Conservation (phyloP, 208 protist genomes). For the Crithidia mellificae region DNA sequence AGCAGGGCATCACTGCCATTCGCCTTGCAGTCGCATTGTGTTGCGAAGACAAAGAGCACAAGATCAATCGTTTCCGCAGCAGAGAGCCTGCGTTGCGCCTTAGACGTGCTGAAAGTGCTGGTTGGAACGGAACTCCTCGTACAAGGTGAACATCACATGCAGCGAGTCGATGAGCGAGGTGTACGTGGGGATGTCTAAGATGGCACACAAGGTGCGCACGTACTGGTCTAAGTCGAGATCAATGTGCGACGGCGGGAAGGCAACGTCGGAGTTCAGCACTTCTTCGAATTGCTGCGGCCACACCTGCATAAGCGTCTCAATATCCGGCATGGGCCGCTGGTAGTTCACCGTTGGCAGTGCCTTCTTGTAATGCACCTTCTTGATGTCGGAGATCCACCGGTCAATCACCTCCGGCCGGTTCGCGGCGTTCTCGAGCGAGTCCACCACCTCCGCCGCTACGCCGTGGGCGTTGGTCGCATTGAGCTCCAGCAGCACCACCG, state of each 20-base stretch:
- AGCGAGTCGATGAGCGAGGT: slow-evolving; percentile 96
- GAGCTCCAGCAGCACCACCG: slow-evolving; percentile 90
- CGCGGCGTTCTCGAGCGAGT: slow-evolving; percentile 94
- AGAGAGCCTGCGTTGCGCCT: neutral
- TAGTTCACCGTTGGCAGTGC: slow-evolving; percentile 95
- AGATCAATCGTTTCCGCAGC: neutral
- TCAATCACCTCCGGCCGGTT: slow-evolving; percentile 95
- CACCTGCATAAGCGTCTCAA: slow-evolving; percentile 95
- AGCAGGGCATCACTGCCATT: too few species aligned
- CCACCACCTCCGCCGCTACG: slow-evolving; percentile 76
- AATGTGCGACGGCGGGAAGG: slow-evolving; percentile 89
- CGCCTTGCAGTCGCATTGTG: neutral
- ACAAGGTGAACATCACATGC: slow-evolving; percentile 98
- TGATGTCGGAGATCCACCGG: slow-evolving; percentile 95
- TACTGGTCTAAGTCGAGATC: slow-evolving; percentile 95
- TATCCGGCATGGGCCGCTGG: slow-evolving; percentile 96
- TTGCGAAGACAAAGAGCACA: neutral
- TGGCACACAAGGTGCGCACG: slow-evolving; percentile 92
- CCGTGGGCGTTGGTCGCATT: slow-evolving; percentile 82
- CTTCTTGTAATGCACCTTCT: slow-evolving; percentile 96
- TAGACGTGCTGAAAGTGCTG: slow-evolving; percentile 94
- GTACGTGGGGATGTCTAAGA: slow-evolving; percentile 98
- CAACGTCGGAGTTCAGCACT: slow-evolving; percentile 88
- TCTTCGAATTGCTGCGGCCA: slow-evolving; percentile 95
- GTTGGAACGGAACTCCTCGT: slow-evolving; percentile 95